Evolutionary conservation across 108 stramenopile genomes (phyloP).

Genomic region (Cyclotella distinguenda): DNA sequence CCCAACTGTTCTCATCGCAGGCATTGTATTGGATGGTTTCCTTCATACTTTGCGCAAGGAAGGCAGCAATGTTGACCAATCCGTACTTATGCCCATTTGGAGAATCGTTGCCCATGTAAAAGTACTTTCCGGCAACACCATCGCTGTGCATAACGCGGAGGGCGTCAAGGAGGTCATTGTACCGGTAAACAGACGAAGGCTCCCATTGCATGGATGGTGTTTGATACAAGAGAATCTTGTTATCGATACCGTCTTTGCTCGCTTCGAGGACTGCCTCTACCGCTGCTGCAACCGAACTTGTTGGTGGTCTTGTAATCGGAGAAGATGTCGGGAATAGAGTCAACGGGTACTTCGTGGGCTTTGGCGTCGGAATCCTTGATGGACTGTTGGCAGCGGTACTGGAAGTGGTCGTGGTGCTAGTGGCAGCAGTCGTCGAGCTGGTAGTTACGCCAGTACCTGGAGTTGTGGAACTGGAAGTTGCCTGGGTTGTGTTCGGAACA

Average conservation of each 20-base stretch:
- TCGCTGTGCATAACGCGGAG: conserved; percentile 38
- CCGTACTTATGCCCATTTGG: conserved; percentile 32
- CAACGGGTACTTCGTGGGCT: not conserved
- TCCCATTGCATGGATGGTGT: conserved; percentile 31
- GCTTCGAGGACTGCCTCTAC: conserved; percentile 40
- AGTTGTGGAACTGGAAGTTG: not conserved
- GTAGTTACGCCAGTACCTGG: not conserved
- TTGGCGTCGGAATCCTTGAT: conserved; percentile 3
- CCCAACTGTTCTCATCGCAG: conserved; percentile 50
- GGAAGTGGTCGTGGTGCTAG: not conserved
- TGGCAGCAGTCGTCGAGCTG: not conserved
- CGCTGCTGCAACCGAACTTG: conserved; percentile 9
- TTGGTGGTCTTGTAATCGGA: conserved; percentile 8
- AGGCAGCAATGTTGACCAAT: conserved; percentile 49
- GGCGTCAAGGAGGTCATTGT: conserved; percentile 25
- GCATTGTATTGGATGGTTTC: conserved; percentile 62
- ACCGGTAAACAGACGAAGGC: conserved; percentile 41
- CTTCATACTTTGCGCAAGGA: conserved; percentile 57
- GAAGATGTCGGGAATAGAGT: conserved; percentile 16
- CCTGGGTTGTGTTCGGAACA: not conserved
- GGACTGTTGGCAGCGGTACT: not conserved
- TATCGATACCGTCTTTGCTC: conserved; percentile 30
- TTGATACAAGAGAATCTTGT: conserved; percentile 38
- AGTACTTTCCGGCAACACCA: conserved; percentile 36
- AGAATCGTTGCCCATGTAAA: conserved; percentile 40